A percentile compares a stretch with the other conserved stretches of the same genome.
Evolutionary conservation across 2,329 filamentous ascomycete species (phyloP).

Genomic region (Penicillium glabrum): DNA sequence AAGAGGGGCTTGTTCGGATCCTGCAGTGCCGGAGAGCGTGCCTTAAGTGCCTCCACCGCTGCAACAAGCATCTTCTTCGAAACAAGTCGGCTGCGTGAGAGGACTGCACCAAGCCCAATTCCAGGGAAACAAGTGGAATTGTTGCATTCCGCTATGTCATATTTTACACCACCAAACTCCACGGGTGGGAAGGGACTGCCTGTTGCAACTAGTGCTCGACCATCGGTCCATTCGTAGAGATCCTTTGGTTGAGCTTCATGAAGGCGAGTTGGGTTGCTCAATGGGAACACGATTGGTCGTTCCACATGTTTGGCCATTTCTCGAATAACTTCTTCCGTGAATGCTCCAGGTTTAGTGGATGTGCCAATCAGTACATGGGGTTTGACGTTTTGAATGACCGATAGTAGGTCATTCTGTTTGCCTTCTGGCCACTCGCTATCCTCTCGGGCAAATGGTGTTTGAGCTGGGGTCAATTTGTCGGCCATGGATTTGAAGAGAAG

Average conservation of each 20-base stretch:
- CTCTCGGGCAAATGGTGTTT: constrained; percentile 65
- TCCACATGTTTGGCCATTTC: constrained; percentile 74
- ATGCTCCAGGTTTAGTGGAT: constrained; percentile 73
- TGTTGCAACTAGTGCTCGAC: constrained; percentile 76
- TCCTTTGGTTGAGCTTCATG: constrained; percentile 80
- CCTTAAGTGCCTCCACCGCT: constrained; percentile 71
- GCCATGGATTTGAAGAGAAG: constrained; percentile 66
- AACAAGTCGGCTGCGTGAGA: constrained; percentile 66
- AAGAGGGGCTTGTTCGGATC: constrained; percentile 67
- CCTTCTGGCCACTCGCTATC: constrained; percentile 62
- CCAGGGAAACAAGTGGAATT: constrained; percentile 84
- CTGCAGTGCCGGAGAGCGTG: constrained; percentile 67
- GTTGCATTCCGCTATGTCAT: constrained; percentile 79
- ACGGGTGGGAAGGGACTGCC: constrained; percentile 81
- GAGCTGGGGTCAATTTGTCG: constrained; percentile 64
- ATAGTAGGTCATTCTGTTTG: constrained; percentile 59
- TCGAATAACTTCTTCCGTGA: constrained; percentile 70
- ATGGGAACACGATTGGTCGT: constrained; percentile 74
- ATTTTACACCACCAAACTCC: constrained; percentile 54
- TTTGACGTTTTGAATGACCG: constrained; percentile 68
- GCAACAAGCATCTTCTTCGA: constrained; percentile 80
- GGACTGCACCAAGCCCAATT: constrained; percentile 76
- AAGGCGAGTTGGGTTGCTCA: constrained; percentile 81
- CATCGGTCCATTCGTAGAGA: constrained; percentile 74
- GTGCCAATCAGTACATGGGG: constrained; percentile 84